Percentiles rank a stretch among this genome's conserved stretches.
Evolutionary conservation across 257 asterid genomes (phyloP).

Genomic region (Gardenia jasminoides): DNA sequence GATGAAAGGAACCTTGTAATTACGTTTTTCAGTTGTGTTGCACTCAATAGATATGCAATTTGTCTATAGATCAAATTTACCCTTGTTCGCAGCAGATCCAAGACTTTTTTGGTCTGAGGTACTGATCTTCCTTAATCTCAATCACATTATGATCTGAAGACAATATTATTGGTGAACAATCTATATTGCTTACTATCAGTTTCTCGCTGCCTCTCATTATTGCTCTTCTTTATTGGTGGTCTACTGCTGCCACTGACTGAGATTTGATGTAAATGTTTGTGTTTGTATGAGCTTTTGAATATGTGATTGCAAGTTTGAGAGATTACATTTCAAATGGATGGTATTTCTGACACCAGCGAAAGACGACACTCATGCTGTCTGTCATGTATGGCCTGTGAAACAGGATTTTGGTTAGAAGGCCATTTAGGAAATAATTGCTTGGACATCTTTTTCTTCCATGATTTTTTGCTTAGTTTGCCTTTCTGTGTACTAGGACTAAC

Average conservation of each 20-base stretch:
- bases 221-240: neutral
- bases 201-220: neutral
- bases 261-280: neutral
- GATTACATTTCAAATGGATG: neutral
- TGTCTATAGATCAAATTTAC: neutral
- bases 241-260: too few relatives aligned
- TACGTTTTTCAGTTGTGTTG: neutral
- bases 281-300: neutral
- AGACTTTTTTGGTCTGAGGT: neutral
- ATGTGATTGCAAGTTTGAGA: neutral
- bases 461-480: neutral
- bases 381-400: neutral
- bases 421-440: neutral
- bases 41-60: neutral
- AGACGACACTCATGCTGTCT: neutral
- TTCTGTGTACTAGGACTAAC: neutral
- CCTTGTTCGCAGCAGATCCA: neutral
- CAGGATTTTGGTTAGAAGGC: neutral
- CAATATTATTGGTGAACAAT: neutral
- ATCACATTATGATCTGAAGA: neutral
- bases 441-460: neutral
- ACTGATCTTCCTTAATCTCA: neutral
- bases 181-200: neutral
- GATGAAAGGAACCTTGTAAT: slow-evolving; percentile 2
- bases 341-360: neutral